Base-by-base conservation (phyloP, 2,329 filamentous ascomycete species). In the Colletotrichum higginsianum region DNA sequence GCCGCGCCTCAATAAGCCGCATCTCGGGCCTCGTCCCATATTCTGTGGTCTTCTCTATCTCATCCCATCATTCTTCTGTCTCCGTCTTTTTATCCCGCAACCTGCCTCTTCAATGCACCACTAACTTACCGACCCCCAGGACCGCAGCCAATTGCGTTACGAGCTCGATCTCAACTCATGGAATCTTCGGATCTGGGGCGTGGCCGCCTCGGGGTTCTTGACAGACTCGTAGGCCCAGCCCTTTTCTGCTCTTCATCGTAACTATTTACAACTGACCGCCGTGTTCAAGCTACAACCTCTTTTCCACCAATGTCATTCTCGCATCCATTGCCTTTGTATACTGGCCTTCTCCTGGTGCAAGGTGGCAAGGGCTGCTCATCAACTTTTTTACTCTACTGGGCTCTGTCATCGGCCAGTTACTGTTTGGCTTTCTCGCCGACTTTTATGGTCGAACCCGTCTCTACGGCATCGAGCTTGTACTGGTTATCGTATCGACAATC, bases 401-500 rank as follows among this genome's bases (percentile, higher is more conserved):
- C 42, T 89, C 86, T 7, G 84, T 88, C 42, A 77, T 85, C 21
- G 87, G 87, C 40, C 87, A 88, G 74, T 76, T 88, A 30, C 75
- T 85, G 26, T 89, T 89, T 73, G 87, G 87, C 52, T 86, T 85
- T 68, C 82, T 89, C 7, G 87, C 87, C 47, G 87, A 89, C 74
- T 84, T 84, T 67, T 87, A 86, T 76, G 87, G 87, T n/a, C 83
- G 87, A 23, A 88, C 87, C 15, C 83, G 85, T 5, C 81, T 89
- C 2, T 89, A 89, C 67, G 87, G 87, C n/a, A 85, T 89, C 63
- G 87, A 89, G 76, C 80, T 89, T 16, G 81, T 88, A 18, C 85
- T 89, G 13, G 87, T 89, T 57, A 87, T 89, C 61, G 84, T 88
- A 11, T 88, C 86, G 18, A 89, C 87, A n/a, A 86, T 89, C 72